phyloP scores from a whole-genome alignment of 148 eudicot species.

The Rhododendron vialii region DNA sequence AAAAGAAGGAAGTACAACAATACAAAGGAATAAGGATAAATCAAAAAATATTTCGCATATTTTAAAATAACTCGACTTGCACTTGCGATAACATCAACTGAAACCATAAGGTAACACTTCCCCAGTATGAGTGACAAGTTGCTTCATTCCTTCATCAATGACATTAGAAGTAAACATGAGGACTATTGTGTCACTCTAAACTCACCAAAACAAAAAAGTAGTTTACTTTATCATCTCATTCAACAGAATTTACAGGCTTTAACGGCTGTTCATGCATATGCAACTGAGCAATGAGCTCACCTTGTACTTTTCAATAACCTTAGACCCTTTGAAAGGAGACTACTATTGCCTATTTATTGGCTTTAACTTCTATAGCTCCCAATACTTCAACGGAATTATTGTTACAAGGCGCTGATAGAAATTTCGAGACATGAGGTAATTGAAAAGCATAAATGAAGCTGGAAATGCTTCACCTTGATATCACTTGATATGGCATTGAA shows the following conservation, averaged over 20 bases:
- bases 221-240: neutral
- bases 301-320: neutral
- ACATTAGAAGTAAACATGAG: neutral
- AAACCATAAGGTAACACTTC: neutral
- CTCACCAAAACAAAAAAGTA: neutral
- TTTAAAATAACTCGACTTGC: neutral
- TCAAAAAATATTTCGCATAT: neutral
- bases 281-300: neutral
- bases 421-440: neutral
- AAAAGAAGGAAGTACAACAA: neutral
- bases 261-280: neutral
- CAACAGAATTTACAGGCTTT: neutral
- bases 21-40: neutral
- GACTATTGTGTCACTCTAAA: neutral
- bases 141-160: neutral
- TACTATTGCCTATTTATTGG: neutral
- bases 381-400: neutral
- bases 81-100: neutral
- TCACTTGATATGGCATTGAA: constrained; percentile 94
- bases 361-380: neutral
- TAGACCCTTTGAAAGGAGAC: neutral
- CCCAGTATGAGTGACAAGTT: neutral
- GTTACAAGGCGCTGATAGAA: neutral
- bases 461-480: constrained; percentile 59
- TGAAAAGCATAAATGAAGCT: neutral